phyloP scores from a whole-genome alignment of 1,284 basidiomycete species.

The Porogramme epimiltina region DNA sequence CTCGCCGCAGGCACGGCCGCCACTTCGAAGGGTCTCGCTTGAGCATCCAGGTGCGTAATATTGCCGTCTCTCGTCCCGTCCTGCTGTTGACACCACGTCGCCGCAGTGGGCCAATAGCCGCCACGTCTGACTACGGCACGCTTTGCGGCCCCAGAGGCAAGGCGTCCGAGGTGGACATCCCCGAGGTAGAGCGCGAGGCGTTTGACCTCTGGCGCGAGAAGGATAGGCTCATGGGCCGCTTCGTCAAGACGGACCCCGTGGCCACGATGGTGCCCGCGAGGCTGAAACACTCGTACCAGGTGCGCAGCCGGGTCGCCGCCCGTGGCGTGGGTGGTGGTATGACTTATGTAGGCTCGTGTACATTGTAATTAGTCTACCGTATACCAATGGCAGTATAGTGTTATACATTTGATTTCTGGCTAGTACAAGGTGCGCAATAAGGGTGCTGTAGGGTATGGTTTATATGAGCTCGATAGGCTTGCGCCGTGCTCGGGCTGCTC shows the following conservation, averaged over 20 bases:
- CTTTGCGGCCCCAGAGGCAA: conserved; percentile 29
- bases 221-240: conserved; percentile 72
- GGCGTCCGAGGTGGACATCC: conserved; percentile 60
- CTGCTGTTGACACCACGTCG: conserved; percentile 4
- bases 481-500: no score
- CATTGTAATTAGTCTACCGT: no score
- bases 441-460: no score
- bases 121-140: conserved; percentile 30
- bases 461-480: no score
- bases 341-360: no score
- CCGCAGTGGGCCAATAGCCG: conserved; percentile 87
- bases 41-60: conserved; percentile 69
- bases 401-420: no score
- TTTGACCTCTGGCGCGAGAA: conserved; percentile 93
- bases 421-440: no score
- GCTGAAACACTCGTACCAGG: conserved; percentile 52
- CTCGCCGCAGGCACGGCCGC: conserved; percentile 71
- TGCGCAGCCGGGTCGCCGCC: no score
- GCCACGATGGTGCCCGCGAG: conserved; percentile 55
- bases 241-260: conserved; percentile 44
- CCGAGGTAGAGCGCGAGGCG: conserved; percentile 61
- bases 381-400: no score
- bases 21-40: conserved; percentile 81
- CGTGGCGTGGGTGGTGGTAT: no score
- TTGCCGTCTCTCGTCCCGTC: not conserved